These are phyloP conservation scores for Penicillium sp. DNA, from an alignment of 2,329 filamentous ascomycete species.

Conservation along the genomic window DNA sequence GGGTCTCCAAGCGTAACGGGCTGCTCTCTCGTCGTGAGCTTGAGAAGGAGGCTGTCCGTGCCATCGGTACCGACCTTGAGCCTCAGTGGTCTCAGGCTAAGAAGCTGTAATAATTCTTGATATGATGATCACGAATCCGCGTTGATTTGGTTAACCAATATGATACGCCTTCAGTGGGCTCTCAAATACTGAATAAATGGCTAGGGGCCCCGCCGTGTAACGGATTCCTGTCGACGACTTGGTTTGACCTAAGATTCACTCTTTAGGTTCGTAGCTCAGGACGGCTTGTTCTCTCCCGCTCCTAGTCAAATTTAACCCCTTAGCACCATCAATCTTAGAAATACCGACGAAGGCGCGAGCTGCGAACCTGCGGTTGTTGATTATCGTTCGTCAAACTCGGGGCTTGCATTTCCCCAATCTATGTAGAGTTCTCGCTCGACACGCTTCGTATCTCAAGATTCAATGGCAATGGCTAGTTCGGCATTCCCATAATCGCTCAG, in stretches of 20 bases:
- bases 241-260: too few species aligned
- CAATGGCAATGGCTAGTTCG: not conserved
- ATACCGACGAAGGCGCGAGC: too few species aligned
- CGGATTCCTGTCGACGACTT: too few species aligned
- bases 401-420: not conserved
- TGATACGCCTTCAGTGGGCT: not conserved
- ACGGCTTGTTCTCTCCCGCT: too few species aligned
- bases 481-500: not conserved
- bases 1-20: conserved; percentile 28
- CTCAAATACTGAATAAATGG: too few species aligned
- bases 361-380: not conserved
- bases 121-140: not conserved
- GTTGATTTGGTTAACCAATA: too few species aligned
- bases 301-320: too few species aligned
- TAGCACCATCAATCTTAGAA: too few species aligned
- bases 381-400: not conserved
- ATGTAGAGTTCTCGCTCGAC: not conserved
- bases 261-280: too few species aligned
- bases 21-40: conserved; percentile 21
- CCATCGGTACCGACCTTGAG: conserved; percentile 33
- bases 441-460: not conserved
- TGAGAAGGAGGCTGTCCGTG: conserved; percentile 26
- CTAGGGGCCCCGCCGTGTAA: too few species aligned
- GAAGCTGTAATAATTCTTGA: not conserved
- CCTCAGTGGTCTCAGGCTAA: conserved; percentile 7